Evolutionary conservation across 164 flowering plant genomes (phyloP).

Genomic region (Stephania cephalantha): DNA sequence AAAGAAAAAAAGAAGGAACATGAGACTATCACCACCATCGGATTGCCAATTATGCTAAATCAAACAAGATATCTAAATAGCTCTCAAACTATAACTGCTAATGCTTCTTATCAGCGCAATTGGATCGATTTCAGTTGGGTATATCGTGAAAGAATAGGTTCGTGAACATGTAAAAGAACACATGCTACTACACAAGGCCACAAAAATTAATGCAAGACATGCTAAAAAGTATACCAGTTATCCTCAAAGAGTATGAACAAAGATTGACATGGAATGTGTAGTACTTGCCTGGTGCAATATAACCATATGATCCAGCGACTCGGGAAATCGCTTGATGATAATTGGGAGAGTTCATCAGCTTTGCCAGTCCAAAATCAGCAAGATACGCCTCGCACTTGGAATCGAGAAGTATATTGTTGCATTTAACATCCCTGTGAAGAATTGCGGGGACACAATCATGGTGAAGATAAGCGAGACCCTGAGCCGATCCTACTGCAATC

Average conservation of each 20-base stretch:
- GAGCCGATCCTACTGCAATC: conserved; percentile 73
- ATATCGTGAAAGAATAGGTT: background rate
- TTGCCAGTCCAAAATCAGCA: conserved; percentile 79
- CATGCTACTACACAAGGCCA: background rate
- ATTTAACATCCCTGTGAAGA: conserved; percentile 76
- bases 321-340: conserved; percentile 65
- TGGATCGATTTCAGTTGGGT: background rate
- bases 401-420: conserved; percentile 74
- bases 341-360: conserved; percentile 59
- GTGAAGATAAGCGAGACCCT: conserved; percentile 79
- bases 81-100: background rate
- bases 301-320: conserved; percentile 82
- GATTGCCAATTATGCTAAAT: background rate
- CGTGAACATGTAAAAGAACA: background rate
- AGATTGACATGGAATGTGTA: background rate
- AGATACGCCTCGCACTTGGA: conserved; percentile 66
- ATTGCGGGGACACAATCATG: conserved; percentile 78
- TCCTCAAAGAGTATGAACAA: background rate
- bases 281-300: conserved; percentile 75
- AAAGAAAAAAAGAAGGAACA: background rate
- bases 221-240: background rate
- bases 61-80: background rate
- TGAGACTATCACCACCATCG: background rate
- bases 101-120: too few relatives aligned
- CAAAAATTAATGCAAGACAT: background rate